These are phyloP conservation scores for Candida easanensis DNA, from an alignment of 805 yeast species.

Conservation along the genomic window DNA sequence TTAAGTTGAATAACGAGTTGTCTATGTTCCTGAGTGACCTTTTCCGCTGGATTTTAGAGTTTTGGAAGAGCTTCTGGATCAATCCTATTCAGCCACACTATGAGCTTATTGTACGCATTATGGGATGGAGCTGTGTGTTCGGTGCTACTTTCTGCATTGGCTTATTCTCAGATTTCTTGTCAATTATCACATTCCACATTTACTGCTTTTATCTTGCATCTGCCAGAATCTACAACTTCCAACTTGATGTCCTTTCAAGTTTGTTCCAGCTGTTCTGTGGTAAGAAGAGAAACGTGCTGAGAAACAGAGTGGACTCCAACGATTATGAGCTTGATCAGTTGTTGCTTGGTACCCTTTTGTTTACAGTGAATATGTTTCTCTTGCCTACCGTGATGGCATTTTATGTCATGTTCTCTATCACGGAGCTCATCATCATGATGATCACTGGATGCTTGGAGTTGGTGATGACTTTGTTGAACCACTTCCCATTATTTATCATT, in stretches of 20 bases:
- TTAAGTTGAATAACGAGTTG: constrained; percentile 83
- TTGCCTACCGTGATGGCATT: constrained; percentile 88
- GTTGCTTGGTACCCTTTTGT: constrained; percentile 82
- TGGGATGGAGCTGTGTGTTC: constrained; percentile 37
- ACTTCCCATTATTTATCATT: constrained; percentile 83
- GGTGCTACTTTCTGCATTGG: constrained; percentile 77
- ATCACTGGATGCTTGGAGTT: constrained; percentile 55
- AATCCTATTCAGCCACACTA: constrained; percentile 28
- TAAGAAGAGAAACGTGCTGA: constrained; percentile 75
- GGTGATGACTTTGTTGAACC: constrained; percentile 63
- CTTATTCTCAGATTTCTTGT: constrained; percentile 58
- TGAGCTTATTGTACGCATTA: constrained; percentile 33
- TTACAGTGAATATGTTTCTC: constrained; percentile 73
- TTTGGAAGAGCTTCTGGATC: constrained; percentile 46
- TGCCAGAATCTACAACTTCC: constrained; percentile 77
- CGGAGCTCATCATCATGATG: constrained; percentile 50
- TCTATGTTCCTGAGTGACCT: constrained; percentile 84
- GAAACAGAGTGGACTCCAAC: constrained; percentile 83
- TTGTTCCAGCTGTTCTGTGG: constrained; percentile 86
- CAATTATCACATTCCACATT: constrained; percentile 66
- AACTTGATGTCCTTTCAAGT: constrained; percentile 62
- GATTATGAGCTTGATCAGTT: constrained; percentile 85
- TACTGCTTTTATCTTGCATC: constrained; percentile 76
- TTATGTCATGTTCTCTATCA: constrained; percentile 66
- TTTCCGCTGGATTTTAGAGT: constrained; percentile 77